Percentiles rank a stretch among this genome's conserved stretches.
Evolutionary conservation across 306 rosid species (phyloP).

Genomic region (Castanea crenata): DNA sequence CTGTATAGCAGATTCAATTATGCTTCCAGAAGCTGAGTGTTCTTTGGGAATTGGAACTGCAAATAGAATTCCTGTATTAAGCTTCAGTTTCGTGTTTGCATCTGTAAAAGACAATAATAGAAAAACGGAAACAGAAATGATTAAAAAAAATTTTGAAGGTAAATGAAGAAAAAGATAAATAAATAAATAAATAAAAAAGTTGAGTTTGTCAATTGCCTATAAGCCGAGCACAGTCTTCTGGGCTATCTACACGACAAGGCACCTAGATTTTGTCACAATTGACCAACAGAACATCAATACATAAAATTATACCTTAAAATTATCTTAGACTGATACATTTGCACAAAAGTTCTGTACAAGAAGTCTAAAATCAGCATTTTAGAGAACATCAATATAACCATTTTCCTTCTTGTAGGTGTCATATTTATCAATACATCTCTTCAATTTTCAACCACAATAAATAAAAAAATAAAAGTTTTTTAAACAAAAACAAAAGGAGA

Average conservation of each 20-base stretch:
- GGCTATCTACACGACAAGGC: conserved; percentile 73
- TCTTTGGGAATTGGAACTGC: conserved; percentile 89
- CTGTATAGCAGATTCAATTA: conserved; percentile 76
- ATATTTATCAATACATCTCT: not conserved
- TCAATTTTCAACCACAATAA: not conserved
- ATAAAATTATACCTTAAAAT: not conserved
- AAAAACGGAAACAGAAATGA: not conserved
- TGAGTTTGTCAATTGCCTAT: conserved; percentile 52
- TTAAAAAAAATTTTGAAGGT: not conserved
- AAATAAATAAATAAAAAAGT: not conserved
- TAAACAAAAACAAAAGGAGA: not conserved
- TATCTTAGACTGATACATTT: not conserved
- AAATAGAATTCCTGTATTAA: conserved; percentile 73
- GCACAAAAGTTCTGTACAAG: not conserved
- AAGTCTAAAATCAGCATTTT: not conserved
- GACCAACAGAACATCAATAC: conserved; percentile 21
- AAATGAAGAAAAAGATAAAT: not conserved
- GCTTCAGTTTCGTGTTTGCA: conserved; percentile 62
- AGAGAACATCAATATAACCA: not conserved
- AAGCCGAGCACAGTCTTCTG: conserved; percentile 74
- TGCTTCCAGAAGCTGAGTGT: conserved; percentile 69
- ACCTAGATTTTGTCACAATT: conserved; percentile 47
- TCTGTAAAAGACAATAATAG: conserved; percentile 39
- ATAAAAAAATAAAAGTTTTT: not conserved
- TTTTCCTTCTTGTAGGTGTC: not conserved